Evolutionary conservation across 495 filamentous ascomycete species (phyloP).

Genomic region (Hypomontagnella submonticulosa): DNA sequence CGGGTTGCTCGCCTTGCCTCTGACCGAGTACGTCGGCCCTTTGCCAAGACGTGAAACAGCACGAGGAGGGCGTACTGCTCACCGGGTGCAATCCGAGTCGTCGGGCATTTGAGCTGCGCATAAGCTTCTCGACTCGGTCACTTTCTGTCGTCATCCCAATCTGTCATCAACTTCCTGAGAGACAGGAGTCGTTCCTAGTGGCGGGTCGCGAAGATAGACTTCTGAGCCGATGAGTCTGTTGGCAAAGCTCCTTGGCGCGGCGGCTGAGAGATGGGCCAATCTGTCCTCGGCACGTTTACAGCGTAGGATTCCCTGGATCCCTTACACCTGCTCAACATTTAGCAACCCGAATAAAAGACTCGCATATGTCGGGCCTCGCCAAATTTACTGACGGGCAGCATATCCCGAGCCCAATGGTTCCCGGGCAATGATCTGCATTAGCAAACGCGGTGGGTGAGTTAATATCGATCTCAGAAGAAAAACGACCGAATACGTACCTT

Average conservation of each 20-base stretch:
- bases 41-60: slow-evolving; percentile 17
- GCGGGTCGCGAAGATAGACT: slow-evolving; percentile 15
- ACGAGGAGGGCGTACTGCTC: slow-evolving; percentile 17
- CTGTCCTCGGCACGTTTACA: slow-evolving; percentile 31
- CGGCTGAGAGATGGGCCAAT: slow-evolving; percentile 31
- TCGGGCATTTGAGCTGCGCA: slow-evolving; percentile 7
- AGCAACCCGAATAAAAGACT: slow-evolving; percentile 23
- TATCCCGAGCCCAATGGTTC: slow-evolving; percentile 4
- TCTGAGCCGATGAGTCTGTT: not conserved
- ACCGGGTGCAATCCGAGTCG: slow-evolving; percentile 29
- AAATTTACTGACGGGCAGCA: slow-evolving; percentile 4
- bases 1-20: slow-evolving; percentile 16
- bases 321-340: slow-evolving; percentile 20
- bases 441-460: not conserved
- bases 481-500: no score
- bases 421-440: slow-evolving; percentile 12
- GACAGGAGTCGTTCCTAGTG: slow-evolving; percentile 30
- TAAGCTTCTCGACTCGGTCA: not conserved
- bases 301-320: slow-evolving; percentile 18
- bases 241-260: slow-evolving; percentile 13
- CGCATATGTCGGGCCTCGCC: slow-evolving; percentile 28
- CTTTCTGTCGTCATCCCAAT: slow-evolving; percentile 17
- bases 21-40: slow-evolving; percentile 24
- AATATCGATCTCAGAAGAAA: not conserved
- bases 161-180: slow-evolving; percentile 5